Conservation (phyloP, 208 protist genomes). For the Crithidia mellificae region DNA sequence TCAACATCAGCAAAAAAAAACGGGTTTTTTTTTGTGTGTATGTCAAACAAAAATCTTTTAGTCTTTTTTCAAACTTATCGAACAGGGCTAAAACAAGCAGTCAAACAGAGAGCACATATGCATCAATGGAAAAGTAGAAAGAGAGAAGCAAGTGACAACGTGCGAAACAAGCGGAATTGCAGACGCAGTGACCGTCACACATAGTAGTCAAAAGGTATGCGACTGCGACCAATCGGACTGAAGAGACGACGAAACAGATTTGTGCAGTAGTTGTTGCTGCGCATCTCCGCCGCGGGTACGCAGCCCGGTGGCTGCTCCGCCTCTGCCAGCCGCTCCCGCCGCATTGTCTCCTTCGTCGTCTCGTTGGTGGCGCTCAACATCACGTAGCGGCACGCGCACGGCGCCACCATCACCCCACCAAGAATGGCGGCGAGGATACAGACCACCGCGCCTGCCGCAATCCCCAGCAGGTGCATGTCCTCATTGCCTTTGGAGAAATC, state of each 20-base stretch:
- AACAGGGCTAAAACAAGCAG: too few species aligned
- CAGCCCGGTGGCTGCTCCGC: not conserved
- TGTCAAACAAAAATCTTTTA: too few species aligned
- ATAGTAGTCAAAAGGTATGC: constrained; percentile 38
- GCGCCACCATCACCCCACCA: constrained; percentile 34
- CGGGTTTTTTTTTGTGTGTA: too few species aligned
- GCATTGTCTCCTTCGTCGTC: constrained; percentile 52
- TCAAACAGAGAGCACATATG: too few species aligned
- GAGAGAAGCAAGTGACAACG: too few species aligned
- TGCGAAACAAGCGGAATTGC: not conserved
- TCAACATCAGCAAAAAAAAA: too few species aligned
- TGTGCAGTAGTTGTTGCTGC: constrained; percentile 30
- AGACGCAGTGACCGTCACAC: not conserved
- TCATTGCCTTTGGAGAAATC: constrained; percentile 20
- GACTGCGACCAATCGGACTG: constrained; percentile 47
- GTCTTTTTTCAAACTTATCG: too few species aligned
- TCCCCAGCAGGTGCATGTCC: constrained; percentile 23
- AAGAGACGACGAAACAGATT: constrained; percentile 53
- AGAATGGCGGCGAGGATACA: constrained; percentile 24
- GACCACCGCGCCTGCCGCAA: constrained; percentile 28
- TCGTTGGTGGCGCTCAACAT: constrained; percentile 44
- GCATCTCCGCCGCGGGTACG: constrained; percentile 22
- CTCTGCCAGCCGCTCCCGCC: constrained; percentile 12
- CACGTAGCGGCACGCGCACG: constrained; percentile 48
- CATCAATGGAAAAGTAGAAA: too few species aligned